Percentiles rank a stretch among this genome's conserved stretches.
These are phyloP conservation scores for Saturnispora serradocipensis DNA, from an alignment of 805 yeast genomes.

Conservation along the genomic window DNA sequence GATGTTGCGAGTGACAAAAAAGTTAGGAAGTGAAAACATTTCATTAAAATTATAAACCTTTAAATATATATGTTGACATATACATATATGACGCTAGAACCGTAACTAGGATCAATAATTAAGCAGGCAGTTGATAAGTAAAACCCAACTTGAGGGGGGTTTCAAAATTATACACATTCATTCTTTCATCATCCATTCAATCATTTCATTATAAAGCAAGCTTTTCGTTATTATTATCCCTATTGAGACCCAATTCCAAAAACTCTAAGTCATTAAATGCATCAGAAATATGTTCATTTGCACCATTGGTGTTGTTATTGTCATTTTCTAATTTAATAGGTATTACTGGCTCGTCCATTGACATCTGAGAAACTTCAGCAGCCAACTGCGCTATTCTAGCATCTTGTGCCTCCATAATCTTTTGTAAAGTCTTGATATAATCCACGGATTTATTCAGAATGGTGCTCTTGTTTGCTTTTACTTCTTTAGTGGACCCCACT, in stretches of 20 bases:
- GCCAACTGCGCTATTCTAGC: conserved; percentile 34
- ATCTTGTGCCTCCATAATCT: conserved; percentile 51
- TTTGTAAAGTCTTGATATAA: conserved; percentile 57
- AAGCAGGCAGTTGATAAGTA: neutral
- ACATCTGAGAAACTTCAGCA: conserved; percentile 6
- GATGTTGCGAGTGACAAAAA: neutral
- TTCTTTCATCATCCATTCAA: neutral
- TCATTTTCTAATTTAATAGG: neutral
- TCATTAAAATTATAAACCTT: neutral
- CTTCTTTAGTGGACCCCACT: conserved; percentile 38
- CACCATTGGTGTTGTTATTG: conserved; percentile 2
- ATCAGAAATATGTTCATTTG: neutral
- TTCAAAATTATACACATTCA: neutral
- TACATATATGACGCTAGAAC: neutral
- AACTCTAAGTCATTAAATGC: conserved; percentile 5
- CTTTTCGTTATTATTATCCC: neutral
- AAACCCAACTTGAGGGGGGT: too few species aligned
- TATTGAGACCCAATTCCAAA: conserved; percentile 1
- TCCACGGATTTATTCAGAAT: conserved; percentile 73
- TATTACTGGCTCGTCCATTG: neutral
- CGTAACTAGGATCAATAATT: neutral
- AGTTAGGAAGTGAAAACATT: neutral
- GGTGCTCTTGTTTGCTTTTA: conserved; percentile 75
- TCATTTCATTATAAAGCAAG: neutral
- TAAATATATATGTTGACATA: neutral